Percentiles rank a stretch among this genome's conserved stretches.
phyloP scores from a whole-genome alignment of 345 rosid species.

The Cardamine occulta region DNA sequence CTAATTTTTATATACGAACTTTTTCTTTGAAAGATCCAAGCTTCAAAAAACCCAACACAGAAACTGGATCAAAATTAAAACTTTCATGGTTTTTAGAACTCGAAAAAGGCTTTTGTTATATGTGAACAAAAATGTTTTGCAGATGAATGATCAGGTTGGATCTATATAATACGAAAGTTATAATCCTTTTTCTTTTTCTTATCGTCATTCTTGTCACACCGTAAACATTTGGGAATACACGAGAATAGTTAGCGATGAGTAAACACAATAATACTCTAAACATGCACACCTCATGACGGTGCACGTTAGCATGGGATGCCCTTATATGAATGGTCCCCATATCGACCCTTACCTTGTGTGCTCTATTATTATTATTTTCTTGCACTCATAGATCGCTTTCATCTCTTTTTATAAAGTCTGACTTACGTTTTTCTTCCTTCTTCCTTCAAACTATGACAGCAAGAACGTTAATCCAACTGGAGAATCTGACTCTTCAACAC shows the following conservation, averaged over 20 bases:
- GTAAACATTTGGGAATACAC: conserved; percentile 20
- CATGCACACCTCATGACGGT: conserved; percentile 57
- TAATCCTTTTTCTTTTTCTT: neutral
- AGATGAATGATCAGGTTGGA: conserved; percentile 46
- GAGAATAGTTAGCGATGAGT: conserved; percentile 49
- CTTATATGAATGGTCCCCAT: conserved; percentile 62
- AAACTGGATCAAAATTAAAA: conserved; percentile 26
- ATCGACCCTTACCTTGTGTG: conserved; percentile 44
- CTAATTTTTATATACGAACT: neutral
- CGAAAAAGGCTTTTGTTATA: neutral
- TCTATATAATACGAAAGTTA: neutral
- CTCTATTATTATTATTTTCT: conserved; percentile 31
- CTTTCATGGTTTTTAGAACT: neutral
- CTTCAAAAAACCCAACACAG: conserved; percentile 31
- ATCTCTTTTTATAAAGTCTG: conserved; percentile 8
- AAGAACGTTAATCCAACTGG: conserved; percentile 36
- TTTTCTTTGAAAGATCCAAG: conserved; percentile 46
- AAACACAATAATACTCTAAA: conserved; percentile 44
- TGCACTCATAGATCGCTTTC: conserved; percentile 35
- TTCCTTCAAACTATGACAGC: conserved; percentile 41
- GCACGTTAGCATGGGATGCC: conserved; percentile 82
- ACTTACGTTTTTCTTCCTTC: neutral
- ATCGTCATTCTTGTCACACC: conserved; percentile 23
- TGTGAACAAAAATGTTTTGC: conserved; percentile 43
- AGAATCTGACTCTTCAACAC: conserved; percentile 46